Percentiles rank a stretch among this genome's conserved stretches.
phyloP scores from a whole-genome alignment of 768 basidiomycete species.

The Serendipita sp. region DNA sequence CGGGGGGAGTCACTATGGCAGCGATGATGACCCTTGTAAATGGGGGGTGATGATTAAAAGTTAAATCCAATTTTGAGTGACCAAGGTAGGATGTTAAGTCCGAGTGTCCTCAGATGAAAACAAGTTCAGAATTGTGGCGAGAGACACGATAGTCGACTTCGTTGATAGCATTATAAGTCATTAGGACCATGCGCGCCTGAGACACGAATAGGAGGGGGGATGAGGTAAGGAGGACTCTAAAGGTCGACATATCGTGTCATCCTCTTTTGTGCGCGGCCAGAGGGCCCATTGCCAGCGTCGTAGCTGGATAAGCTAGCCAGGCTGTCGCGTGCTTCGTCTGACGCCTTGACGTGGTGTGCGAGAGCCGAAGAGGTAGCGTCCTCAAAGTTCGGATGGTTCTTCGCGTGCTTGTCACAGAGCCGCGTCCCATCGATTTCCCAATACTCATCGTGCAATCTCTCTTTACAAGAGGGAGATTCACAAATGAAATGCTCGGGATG shows the following conservation, averaged over 20 bases:
- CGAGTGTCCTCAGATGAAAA: too few species aligned
- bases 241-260: slow-evolving; percentile 6
- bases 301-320: background rate
- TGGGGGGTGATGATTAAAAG: too few species aligned
- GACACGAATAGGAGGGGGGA: background rate
- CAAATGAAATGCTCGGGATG: slow-evolving; percentile 83
- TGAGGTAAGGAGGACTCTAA: background rate
- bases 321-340: background rate
- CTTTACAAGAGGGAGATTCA: slow-evolving; percentile 41
- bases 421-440: slow-evolving; percentile 79
- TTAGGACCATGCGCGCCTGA: background rate
- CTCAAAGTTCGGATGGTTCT: slow-evolving; percentile 1
- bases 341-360: background rate
- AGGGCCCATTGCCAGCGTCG: background rate
- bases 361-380: background rate
- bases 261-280: background rate
- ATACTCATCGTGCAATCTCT: slow-evolving; percentile 54
- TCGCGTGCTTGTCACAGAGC: slow-evolving; percentile 76
- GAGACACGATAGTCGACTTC: background rate
- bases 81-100: too few species aligned
- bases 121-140: background rate
- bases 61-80: too few species aligned
- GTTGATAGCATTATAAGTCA: background rate
- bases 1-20: too few species aligned
- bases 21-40: too few species aligned